Conservation (phyloP, 2,329 filamentous ascomycete species). For the Orbilia brochopaga region DNA sequence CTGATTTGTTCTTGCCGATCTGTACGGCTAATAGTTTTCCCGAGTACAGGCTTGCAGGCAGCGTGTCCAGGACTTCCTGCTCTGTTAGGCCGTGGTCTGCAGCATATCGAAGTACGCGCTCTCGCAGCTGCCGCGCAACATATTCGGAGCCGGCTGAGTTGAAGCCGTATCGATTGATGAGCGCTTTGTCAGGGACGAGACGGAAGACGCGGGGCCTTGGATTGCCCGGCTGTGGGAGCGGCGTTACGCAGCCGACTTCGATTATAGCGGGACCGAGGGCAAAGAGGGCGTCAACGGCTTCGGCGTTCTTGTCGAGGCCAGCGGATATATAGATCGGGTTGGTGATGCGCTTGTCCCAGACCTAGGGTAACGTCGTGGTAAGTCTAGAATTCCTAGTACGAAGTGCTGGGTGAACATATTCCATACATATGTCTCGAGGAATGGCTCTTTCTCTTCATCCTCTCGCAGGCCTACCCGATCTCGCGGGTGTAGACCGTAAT, state of each 20-base stretch:
- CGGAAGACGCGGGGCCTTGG: conserved; percentile 86
- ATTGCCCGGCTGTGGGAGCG: conserved; percentile 86
- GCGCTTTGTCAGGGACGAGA: conserved; percentile 77
- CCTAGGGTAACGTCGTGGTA: conserved; percentile 57
- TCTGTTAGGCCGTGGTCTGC: conserved; percentile 73
- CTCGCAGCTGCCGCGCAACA: conserved; percentile 78
- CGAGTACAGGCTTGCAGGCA: conserved; percentile 74
- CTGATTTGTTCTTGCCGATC: conserved; percentile 95
- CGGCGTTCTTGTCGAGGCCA: conserved; percentile 91
- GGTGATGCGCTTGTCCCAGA: conserved; percentile 77
- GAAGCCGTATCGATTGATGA: conserved; percentile 95
- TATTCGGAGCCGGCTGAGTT: conserved; percentile 89
- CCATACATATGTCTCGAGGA: conserved; percentile 43
- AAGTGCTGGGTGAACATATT: conserved; percentile 3
- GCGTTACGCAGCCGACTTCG: conserved; percentile 89
- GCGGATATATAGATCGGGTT: conserved; percentile 96
- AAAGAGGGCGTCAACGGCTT: conserved; percentile 83
- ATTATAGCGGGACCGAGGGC: conserved; percentile 84
- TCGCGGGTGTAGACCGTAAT: conserved; percentile 76
- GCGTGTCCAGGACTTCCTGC: conserved; percentile 77
- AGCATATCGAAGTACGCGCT: conserved; percentile 79
- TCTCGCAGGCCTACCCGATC: conserved; percentile 68
- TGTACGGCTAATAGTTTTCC: conserved; percentile 87
- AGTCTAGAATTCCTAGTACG: neutral
- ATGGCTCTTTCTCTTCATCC: conserved; percentile 56